Evolutionary conservation across 441 rosid genomes (phyloP), one percentile per base, ranked within the genome.

Genomic region (Adansonia gregorii): DNA sequence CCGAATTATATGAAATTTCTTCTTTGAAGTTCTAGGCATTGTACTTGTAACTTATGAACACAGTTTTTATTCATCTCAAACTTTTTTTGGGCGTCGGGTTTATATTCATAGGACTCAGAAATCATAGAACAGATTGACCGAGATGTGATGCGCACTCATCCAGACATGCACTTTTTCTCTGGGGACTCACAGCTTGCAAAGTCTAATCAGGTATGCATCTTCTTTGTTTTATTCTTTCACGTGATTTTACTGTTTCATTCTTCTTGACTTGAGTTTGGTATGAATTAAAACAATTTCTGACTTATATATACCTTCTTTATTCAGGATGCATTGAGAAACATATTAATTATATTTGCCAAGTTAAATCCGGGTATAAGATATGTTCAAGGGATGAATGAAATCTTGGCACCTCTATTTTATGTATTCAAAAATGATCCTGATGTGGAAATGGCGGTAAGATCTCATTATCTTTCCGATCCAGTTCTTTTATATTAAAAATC

Each of bases 381-480:
- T 85, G 97, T 96, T 76, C 99, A 96, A 90, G 98, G 98, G 86
- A 96, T 96, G 99, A 96, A 96, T 80, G 99, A 96, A 84, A 87
- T 93, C 78, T 82, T 96, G 86, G 98, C 98, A 65, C 99, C 96
- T 54, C 82, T 96, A 76, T 96, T 84, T 75, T 94, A 89, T 78
- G 90, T 94, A 67, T 96, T 91, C 85, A 91, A 83, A 83, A 96
- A 85, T 79, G 98, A 96, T 80, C 94, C 91, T 60, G 98, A 96
- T 45, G 93, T 83, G 80, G 98, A 93, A 80, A 91, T 83, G 89
- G 89, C 91, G 77, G 98, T 96, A 81, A 86, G 63, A 12, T 72
- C 81, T 70, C 65, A 8, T 78, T 43, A 45, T 58, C 48, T 68
- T 69, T 43, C 41, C 68, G 59, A 48, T 70, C 61, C 6, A 4